phyloP scores from a whole-genome alignment of 2,329 filamentous ascomycete species.

The Neospermospora avenae region DNA sequence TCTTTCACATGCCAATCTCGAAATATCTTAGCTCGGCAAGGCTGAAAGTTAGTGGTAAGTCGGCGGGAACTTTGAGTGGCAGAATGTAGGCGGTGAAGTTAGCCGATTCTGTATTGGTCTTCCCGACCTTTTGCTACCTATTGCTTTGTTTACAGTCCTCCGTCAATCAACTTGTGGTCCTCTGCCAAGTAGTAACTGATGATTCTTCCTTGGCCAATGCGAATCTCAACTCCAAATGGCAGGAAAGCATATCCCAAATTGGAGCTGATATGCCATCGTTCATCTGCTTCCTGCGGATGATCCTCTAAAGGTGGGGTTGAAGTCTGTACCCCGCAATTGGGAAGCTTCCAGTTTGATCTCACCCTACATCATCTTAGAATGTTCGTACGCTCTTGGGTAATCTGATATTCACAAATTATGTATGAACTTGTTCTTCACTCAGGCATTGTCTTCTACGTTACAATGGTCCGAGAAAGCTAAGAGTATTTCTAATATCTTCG shows the following conservation, averaged over 20 bases:
- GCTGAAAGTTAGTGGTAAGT: not conserved
- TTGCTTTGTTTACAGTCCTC: not conserved
- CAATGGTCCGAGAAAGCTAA: not conserved
- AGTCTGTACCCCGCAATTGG: constrained; percentile 5
- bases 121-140: not conserved
- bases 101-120: not conserved
- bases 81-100: not conserved
- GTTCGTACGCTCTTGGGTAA: too few species aligned
- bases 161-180: too few species aligned
- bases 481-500: not conserved
- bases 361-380: too few species aligned
- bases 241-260: not conserved
- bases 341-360: too few species aligned
- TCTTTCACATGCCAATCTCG: constrained; percentile 4
- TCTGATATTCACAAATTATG: too few species aligned
- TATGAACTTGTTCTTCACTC: too few species aligned
- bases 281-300: not conserved
- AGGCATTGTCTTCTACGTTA: too few species aligned
- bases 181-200: too few species aligned
- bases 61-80: not conserved
- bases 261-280: not conserved
- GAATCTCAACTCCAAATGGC: not conserved
- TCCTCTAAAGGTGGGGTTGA: not conserved
- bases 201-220: not conserved
- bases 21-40: not conserved